Evolutionary conservation across 148 eudicot genomes (phyloP).

Genomic region (Simmondsia chinensis): DNA sequence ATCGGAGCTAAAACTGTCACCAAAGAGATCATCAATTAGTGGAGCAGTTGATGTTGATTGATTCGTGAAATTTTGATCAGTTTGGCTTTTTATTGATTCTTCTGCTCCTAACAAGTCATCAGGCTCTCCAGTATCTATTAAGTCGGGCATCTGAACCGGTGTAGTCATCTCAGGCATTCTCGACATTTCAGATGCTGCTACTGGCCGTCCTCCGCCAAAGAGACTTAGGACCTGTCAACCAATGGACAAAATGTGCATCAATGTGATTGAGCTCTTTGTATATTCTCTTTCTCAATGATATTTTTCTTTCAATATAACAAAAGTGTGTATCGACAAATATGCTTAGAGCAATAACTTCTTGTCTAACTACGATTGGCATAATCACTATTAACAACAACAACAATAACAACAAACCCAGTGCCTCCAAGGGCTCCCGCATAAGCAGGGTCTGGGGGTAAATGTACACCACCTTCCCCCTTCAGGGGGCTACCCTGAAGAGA

Average conservation of each 20-base stretch:
- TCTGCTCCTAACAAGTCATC: conserved; percentile 42
- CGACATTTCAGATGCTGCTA: conserved; percentile 30
- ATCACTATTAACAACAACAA: too few species aligned
- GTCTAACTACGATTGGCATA: too few species aligned
- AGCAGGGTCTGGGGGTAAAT: too few species aligned
- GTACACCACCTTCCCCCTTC: too few species aligned
- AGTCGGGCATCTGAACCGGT: conserved; percentile 62
- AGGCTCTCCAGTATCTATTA: conserved; percentile 70
- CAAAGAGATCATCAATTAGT: conserved; percentile 68
- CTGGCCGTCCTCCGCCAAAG: conserved; percentile 46
- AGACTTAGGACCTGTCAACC: conserved; percentile 63
- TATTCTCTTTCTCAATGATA: too few species aligned
- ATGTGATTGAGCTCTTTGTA: background rate
- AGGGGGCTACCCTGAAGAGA: too few species aligned
- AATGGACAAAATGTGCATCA: conserved; percentile 8
- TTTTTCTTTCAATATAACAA: too few species aligned
- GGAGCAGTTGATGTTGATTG: conserved; percentile 29
- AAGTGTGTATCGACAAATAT: too few species aligned
- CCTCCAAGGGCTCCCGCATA: too few species aligned
- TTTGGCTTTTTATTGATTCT: conserved; percentile 23
- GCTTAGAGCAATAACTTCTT: too few species aligned
- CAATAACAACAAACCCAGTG: too few species aligned
- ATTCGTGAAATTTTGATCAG: conserved; percentile 19
- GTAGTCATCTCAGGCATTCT: conserved; percentile 23
- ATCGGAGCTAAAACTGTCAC: conserved; percentile 33